Evolutionary conservation across 2,329 filamentous ascomycete genomes (phyloP), one percentile per base, ranked within the genome.

Genomic region (Ophiostoma pallidulum): DNA sequence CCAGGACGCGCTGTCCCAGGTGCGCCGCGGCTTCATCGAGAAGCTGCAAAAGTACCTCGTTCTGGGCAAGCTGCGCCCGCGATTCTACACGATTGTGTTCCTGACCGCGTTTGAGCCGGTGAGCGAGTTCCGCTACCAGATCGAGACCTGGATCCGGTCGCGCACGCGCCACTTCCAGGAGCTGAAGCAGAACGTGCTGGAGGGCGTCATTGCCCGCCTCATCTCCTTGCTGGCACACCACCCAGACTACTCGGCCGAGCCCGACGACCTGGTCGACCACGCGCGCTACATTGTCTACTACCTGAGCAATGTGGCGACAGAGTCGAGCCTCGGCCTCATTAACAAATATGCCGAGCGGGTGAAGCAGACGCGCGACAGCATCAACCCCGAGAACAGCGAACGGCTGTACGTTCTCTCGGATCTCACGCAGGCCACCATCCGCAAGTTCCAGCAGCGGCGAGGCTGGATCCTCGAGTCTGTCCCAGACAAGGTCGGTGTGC

Each of bases 1-100:
- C 2, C 91, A 97, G 61, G 90, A 96, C 59, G 72, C 74, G 6
- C 73, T 85, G 42, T 68, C 77, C 2, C 75, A 83, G 54, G 88
- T 97, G 24, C 83, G 92, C 29, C 77, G 75, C 40, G 78, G 77
- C 2, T 97, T 98, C 58, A 74, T 92, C 45, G 80, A 82, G 58
- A 89, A 90, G 57, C 70, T 98, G 35, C 92, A 94, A 66, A 96
- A 94, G 66, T 91, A 94, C 59, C 77, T 97, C 4, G 84, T 85
- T 9, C 78, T 84, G 45, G 77, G 76, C 47, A 80, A 75, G 55
- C 73, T 94, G 3, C 74, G 79, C 1, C 70, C 75, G 12, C 81
- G 91, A 9, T 98, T 94, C 72, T 92, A 94, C 63, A 85, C 87
- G 0, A 82, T 95, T 35, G 74, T 94, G 6, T 97, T 96, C 68